phyloP scores from a whole-genome alignment of 2,329 filamentous ascomycete genomes.

The Zelopaecilomyces penicillatus region DNA sequence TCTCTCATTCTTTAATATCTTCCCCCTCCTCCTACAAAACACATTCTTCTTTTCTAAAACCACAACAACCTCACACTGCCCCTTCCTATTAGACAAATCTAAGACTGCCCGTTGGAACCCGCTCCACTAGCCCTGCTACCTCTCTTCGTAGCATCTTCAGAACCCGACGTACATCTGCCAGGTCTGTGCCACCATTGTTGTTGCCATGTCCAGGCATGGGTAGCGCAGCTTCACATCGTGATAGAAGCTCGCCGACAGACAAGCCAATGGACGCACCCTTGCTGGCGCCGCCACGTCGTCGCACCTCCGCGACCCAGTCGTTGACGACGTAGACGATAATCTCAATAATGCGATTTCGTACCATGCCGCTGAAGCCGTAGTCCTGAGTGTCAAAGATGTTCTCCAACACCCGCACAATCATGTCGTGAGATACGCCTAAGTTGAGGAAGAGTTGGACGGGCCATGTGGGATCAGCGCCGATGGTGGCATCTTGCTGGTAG shows the following conservation, averaged over 20 bases:
- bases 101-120: constrained; percentile 33
- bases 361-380: constrained; percentile 46
- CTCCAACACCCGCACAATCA: constrained; percentile 49
- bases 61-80: constrained; percentile 20
- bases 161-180: constrained; percentile 34
- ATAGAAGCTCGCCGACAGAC: constrained; percentile 43
- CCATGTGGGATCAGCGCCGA: constrained; percentile 49
- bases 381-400: constrained; percentile 50
- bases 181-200: constrained; percentile 38
- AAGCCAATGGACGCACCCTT: constrained; percentile 31
- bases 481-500: constrained; percentile 48
- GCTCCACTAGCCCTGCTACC: constrained; percentile 35
- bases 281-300: constrained; percentile 35
- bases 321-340: constrained; percentile 43
- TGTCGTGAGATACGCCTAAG: constrained; percentile 47
- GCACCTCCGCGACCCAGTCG: constrained; percentile 41
- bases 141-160: constrained; percentile 36
- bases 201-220: constrained; percentile 29
- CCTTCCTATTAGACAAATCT: constrained; percentile 25
- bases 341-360: constrained; percentile 43
- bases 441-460: constrained; percentile 48
- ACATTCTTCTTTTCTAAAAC: constrained; percentile 1
- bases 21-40: constrained; percentile 1
- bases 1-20: constrained; percentile 1
- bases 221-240: constrained; percentile 39